Conservation (phyloP, 2,329 filamentous ascomycete species). For the Apiospora saccharicola region DNA sequence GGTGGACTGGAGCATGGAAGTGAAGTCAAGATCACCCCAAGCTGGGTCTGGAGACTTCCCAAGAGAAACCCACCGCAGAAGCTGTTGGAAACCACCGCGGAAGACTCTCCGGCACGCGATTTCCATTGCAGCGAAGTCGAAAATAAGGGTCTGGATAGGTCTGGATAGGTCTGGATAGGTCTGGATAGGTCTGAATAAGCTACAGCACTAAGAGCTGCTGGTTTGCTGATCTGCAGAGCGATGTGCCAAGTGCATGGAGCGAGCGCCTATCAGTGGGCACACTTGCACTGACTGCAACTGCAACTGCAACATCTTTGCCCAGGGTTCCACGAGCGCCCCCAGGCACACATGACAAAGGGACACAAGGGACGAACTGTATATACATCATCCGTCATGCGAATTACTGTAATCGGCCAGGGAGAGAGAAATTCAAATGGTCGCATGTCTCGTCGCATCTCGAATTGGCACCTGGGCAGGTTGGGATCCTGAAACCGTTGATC, state of each 20-base stretch:
- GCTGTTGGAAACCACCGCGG: background rate
- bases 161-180: background rate
- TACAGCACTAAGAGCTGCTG: background rate
- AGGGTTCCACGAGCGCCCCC: background rate
- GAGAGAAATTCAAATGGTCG: background rate
- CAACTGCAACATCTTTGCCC: background rate
- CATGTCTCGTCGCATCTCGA: conserved; percentile 1
- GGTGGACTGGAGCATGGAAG: too few relatives aligned
- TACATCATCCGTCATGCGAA: background rate
- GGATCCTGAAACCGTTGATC: conserved; percentile 3
- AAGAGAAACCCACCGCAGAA: too few relatives aligned
- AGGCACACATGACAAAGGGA: background rate
- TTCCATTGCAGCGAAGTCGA: background rate
- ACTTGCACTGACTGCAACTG: background rate
- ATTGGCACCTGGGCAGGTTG: background rate
- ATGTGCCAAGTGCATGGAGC: background rate
- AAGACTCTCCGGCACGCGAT: background rate
- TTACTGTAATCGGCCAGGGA: background rate
- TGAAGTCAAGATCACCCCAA: too few relatives aligned
- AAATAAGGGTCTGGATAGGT: too few relatives aligned
- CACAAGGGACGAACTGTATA: background rate
- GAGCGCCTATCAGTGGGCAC: conserved; percentile 1
- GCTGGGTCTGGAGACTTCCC: too few relatives aligned
- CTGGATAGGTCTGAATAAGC: conserved; percentile 5
- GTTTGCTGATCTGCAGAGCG: background rate